Percentiles rank a stretch among this genome's conserved stretches.
Conservation (phyloP, 352 stramenopile genomes). For the Peronospora farinosa region DNA sequence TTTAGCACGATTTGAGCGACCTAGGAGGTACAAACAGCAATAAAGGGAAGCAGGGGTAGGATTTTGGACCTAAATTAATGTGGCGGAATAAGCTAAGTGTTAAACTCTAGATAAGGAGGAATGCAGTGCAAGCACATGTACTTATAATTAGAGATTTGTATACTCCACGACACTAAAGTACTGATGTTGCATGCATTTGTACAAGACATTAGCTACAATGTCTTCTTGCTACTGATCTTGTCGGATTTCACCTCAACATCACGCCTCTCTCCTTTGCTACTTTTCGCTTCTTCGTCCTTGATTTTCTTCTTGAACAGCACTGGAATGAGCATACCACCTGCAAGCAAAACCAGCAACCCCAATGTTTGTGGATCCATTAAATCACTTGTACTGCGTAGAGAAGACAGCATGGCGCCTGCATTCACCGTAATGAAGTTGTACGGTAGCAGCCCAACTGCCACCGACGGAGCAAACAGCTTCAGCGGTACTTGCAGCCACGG, state of each 20-base stretch:
- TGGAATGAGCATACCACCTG: conserved; percentile 62
- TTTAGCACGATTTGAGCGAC: too few relatives aligned
- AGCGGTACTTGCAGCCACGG: conserved; percentile 72
- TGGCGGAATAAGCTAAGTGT: too few relatives aligned
- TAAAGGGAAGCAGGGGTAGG: too few relatives aligned
- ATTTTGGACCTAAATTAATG: too few relatives aligned
- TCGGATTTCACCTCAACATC: neutral
- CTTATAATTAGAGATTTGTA: neutral
- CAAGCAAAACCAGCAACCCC: conserved; percentile 49
- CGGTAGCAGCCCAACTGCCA: conserved; percentile 63
- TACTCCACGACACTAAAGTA: neutral
- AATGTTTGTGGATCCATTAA: conserved; percentile 55
- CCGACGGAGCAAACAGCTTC: conserved; percentile 52
- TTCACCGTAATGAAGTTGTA: conserved; percentile 84
- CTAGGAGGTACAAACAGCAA: too few relatives aligned
- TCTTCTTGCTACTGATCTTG: conserved; percentile 17
- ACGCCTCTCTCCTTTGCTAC: neutral
- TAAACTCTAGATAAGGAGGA: too few relatives aligned
- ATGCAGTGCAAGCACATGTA: neutral
- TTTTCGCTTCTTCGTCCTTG: conserved; percentile 7
- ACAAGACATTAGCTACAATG: neutral
- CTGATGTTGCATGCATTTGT: neutral
- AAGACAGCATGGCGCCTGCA: conserved; percentile 67
- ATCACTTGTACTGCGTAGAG: conserved; percentile 57
- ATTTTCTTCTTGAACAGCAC: conserved; percentile 48